Percentiles rank a stretch among this genome's conserved stretches.
Conservation (phyloP, 305 asterid species). For the Plantago lanceolata region DNA sequence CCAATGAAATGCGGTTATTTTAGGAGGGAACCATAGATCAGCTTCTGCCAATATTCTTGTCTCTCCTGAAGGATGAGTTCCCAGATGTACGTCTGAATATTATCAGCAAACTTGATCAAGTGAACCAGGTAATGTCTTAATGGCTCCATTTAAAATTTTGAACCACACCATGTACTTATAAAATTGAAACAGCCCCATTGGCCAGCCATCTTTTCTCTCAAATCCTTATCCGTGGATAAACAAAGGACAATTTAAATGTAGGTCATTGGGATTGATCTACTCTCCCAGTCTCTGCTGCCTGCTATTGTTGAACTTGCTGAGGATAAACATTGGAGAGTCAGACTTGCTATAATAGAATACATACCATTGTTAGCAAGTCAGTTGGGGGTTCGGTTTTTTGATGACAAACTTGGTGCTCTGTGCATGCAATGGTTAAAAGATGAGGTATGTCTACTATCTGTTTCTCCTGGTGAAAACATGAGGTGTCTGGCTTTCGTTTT, state of each 20-base stretch:
- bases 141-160: not conserved
- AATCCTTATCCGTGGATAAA: slow-evolving; percentile 4
- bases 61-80: slow-evolving; percentile 75
- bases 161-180: not conserved
- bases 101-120: slow-evolving; percentile 86
- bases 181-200: not conserved
- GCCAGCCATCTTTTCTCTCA: not conserved
- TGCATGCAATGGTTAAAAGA: slow-evolving; percentile 75
- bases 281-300: slow-evolving; percentile 61
- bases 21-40: slow-evolving; percentile 84
- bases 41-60: slow-evolving; percentile 77
- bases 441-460: slow-evolving; percentile 35
- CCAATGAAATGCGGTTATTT: slow-evolving; percentile 18
- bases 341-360: slow-evolving; percentile 60
- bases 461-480: not conserved
- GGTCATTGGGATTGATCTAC: slow-evolving; percentile 68
- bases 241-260: slow-evolving; percentile 21
- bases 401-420: slow-evolving; percentile 65
- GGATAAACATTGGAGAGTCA: slow-evolving; percentile 70
- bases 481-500: not conserved
- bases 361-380: slow-evolving; percentile 64
- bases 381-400: slow-evolving; percentile 62
- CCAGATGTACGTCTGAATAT: slow-evolving; percentile 83
- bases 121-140: slow-evolving; percentile 54
- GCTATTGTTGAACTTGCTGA: slow-evolving; percentile 75